Evolutionary conservation across 2,329 filamentous ascomycete genomes (phyloP), one percentile per base, ranked within the genome.

Genomic region (Aspergillus neoniger): DNA sequence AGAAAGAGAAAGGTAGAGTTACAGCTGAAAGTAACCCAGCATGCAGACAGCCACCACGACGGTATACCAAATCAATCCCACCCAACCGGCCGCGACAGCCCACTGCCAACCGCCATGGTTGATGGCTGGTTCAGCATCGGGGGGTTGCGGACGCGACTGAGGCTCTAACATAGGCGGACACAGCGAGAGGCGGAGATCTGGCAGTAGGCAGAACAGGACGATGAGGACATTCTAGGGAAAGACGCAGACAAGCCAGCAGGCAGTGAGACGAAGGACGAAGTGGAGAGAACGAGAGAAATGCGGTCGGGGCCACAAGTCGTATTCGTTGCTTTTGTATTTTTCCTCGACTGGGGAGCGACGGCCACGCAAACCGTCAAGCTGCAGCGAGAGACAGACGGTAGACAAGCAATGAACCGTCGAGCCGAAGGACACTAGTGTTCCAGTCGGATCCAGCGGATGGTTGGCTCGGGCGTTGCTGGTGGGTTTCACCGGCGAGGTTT

Each of bases 21-120:
- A 88, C 86, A 89, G 77, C 72, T 87, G 85, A 55, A 79, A 74
- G 70, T 85, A 83, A 54, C 87, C 87, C 68, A 88, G 79, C 44
- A 76, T 74, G 69, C 83, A 86, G 41, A 89, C 85, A 23, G 79
- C 65, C 65, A 81, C 78, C 59, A 88, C 84, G 57, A 80, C 76
- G 51, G 80, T 64, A 67, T 84, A 87, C 85, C 85, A 88, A 64
- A 81, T 76, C 65, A 87, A 72, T 65, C 73, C 73, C 48, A 76
- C 69, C 74, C 81, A 83, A 65, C 77, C 79, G 60, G 75, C 69
- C 36, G 77, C 81, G 65, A 81, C 69, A 52, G 79, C 66, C 71
- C 64, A 67, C 59, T 59, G 59, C 60, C 63, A 55, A 49, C 58
- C 64, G 65, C 71, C 72, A 73, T 74, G 62, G 58, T 63, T 57